phyloP scores from a whole-genome alignment of 352 stramenopile genomes.

The Blastocystis hominis region DNA sequence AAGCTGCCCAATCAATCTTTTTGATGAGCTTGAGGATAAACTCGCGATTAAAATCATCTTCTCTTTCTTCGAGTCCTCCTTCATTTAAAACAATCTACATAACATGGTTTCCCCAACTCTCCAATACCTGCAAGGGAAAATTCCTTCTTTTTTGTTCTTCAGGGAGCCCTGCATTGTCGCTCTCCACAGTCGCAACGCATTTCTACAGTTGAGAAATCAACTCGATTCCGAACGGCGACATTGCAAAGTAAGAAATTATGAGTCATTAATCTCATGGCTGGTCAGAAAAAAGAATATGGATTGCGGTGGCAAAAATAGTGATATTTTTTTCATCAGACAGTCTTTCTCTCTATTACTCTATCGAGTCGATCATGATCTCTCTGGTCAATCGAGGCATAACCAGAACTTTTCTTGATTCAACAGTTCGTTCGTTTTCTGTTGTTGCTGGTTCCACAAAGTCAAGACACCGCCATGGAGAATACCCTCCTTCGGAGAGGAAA shows the following conservation, averaged over 20 bases:
- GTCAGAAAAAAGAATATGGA: neutral
- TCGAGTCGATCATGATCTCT: neutral
- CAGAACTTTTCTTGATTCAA: neutral
- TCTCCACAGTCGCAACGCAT: slow-evolving; percentile 64
- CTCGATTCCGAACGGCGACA: slow-evolving; percentile 59
- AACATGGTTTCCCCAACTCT: neutral
- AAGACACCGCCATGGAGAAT: neutral
- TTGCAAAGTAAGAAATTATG: slow-evolving; percentile 81
- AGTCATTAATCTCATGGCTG: slow-evolving; percentile 74
- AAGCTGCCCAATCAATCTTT: slow-evolving; percentile 75
- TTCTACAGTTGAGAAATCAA: slow-evolving; percentile 2
- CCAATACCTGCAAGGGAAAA: neutral
- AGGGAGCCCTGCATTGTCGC: slow-evolving; percentile 73
- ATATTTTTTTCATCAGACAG: neutral
- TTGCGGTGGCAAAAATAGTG: neutral
- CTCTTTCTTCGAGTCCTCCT: slow-evolving; percentile 69
- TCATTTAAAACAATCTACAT: slow-evolving; percentile 61
- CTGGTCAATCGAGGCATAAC: neutral
- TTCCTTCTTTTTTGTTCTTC: slow-evolving; percentile 64
- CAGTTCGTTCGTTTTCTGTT: neutral
- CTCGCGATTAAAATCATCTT: slow-evolving; percentile 70
- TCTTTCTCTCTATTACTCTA: neutral
- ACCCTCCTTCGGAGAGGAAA: slow-evolving; percentile 33
- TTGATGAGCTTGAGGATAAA: slow-evolving; percentile 76
- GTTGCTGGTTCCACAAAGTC: neutral